phyloP scores from a whole-genome alignment of 2,329 filamentous ascomycete genomes.

The Aspergillus glaucus region DNA sequence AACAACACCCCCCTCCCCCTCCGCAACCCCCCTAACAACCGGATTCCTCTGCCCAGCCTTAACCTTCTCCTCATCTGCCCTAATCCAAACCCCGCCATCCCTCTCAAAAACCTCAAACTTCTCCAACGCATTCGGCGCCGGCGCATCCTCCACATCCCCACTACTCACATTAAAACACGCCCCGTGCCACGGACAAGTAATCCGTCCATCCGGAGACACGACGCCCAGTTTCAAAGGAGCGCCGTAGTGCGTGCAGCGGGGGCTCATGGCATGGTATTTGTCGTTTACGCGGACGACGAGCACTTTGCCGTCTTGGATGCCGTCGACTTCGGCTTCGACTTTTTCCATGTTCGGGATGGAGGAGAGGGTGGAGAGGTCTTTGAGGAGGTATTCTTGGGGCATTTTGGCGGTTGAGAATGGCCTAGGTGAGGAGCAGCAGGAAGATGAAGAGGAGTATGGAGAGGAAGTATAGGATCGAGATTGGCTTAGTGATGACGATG shows the following conservation, averaged over 20 bases:
- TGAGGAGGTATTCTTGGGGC: conserved; percentile 52
- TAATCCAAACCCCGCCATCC: conserved; percentile 77
- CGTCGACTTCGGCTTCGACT: conserved; percentile 83
- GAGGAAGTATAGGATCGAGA: neutral
- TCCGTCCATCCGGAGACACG: conserved; percentile 68
- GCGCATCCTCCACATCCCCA: conserved; percentile 92
- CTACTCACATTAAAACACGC: conserved; percentile 88
- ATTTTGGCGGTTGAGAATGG: conserved; percentile 17
- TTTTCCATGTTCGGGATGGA: conserved; percentile 75
- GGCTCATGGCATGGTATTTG: conserved; percentile 69
- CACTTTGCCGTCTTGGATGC: conserved; percentile 78
- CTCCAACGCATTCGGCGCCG: conserved; percentile 77
- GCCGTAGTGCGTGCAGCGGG: conserved; percentile 86
- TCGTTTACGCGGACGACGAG: conserved; percentile 73
- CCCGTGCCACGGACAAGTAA: conserved; percentile 96
- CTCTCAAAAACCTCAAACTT: conserved; percentile 76
- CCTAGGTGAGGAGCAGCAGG: conserved; percentile 3
- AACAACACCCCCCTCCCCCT: conserved; percentile 57
- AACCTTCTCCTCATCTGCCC: conserved; percentile 70
- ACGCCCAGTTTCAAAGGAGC: conserved; percentile 84
- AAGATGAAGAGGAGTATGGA: conserved; percentile 3
- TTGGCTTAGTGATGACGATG: conserved; percentile 5
- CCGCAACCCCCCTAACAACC: conserved; percentile 63
- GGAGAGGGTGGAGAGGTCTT: conserved; percentile 63
- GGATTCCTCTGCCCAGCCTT: conserved; percentile 69